Evolutionary conservation across 169 alveolate species (phyloP).

Genomic region (Blepharisma undulans): DNA sequence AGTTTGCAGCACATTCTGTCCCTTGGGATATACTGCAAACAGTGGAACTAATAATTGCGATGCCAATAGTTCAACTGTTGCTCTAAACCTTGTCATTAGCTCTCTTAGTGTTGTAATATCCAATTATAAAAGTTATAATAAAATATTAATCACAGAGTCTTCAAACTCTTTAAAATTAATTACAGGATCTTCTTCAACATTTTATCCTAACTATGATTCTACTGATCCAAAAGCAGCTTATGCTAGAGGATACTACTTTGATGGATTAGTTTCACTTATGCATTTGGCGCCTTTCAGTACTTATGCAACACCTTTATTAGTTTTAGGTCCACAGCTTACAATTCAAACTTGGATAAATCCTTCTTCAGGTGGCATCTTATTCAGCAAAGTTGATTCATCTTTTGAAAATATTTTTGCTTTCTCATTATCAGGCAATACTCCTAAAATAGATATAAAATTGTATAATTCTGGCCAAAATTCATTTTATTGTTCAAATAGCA

Average conservation of each 20-base stretch:
- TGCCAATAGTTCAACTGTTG: not conserved
- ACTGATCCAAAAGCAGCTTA: not conserved
- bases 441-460: too few relatives aligned
- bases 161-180: not conserved
- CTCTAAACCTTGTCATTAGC: not conserved
- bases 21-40: not conserved
- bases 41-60: not conserved
- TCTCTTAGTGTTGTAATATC: not conserved
- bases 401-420: not conserved
- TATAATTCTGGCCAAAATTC: too few relatives aligned
- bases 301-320: not conserved
- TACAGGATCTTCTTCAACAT: not conserved
- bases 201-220: not conserved
- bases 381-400: too few relatives aligned
- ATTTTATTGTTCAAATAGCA: not conserved
- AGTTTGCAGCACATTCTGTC: not conserved
- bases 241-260: not conserved
- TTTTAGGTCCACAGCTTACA: not conserved
- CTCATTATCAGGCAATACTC: not conserved
- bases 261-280: not conserved
- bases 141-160: not conserved
- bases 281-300: not conserved
- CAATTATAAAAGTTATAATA: too few relatives aligned
- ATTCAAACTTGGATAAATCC: not conserved
- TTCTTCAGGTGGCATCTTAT: not conserved